Evolutionary conservation across 148 eudicot genomes (phyloP).

Genomic region (Drosera capensis): DNA sequence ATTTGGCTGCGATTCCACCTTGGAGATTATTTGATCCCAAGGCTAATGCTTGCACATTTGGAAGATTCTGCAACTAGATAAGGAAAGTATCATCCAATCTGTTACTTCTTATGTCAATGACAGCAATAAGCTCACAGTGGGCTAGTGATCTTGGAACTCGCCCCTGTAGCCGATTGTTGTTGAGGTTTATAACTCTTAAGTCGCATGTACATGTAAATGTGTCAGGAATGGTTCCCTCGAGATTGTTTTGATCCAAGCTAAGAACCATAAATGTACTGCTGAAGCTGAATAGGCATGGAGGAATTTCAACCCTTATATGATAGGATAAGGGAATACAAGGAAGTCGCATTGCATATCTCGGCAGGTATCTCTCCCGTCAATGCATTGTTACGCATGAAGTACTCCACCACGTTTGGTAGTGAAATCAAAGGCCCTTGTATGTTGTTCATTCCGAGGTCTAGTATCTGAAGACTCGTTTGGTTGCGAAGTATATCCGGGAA

Average conservation of each 20-base stretch:
- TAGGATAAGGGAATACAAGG: neutral
- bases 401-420: neutral
- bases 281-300: neutral
- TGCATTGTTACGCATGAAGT: too few relatives aligned
- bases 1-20: neutral
- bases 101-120: too few relatives aligned
- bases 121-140: neutral
- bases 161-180: neutral
- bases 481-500: neutral
- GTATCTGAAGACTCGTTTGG: too few relatives aligned
- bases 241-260: neutral
- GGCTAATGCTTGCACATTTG: too few relatives aligned
- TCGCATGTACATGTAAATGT: neutral
- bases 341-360: too few relatives aligned
- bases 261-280: neutral
- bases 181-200: too few relatives aligned
- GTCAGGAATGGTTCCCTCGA: neutral
- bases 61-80: too few relatives aligned
- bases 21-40: neutral
- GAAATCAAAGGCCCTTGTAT: neutral
- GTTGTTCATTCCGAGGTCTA: too few relatives aligned
- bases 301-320: neutral
- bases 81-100: too few relatives aligned
- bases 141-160: neutral
- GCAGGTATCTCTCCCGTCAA: too few relatives aligned